Evolutionary conservation across 2,329 filamentous ascomycete species (phyloP).

Genomic region (Aspergillus chevalieri): DNA sequence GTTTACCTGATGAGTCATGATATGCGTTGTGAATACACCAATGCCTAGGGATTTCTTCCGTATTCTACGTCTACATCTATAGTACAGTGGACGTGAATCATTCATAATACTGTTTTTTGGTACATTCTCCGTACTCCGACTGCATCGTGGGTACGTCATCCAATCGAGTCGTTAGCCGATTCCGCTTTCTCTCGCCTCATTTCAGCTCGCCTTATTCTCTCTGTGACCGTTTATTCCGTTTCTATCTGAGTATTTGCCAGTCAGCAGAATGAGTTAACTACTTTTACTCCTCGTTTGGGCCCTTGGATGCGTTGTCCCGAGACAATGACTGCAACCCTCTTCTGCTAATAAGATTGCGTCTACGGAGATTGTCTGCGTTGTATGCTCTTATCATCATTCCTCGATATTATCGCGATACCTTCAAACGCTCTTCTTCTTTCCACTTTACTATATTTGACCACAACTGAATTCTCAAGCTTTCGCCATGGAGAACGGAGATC

Average conservation of each 20-base stretch:
- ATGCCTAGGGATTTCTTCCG: too few species aligned
- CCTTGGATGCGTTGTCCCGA: not conserved
- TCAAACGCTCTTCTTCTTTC: not conserved
- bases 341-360: not conserved
- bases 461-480: not conserved
- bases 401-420: not conserved
- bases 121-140: too few species aligned
- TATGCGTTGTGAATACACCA: too few species aligned
- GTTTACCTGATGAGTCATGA: too few species aligned
- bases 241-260: not conserved
- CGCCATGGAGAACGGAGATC: conserved; percentile 48
- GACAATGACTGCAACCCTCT: not conserved
- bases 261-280: not conserved
- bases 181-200: not conserved
- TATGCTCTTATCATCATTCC: not conserved
- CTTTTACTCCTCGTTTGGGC: too few species aligned
- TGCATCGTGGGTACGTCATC: too few species aligned
- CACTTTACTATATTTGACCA: not conserved
- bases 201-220: not conserved
- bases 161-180: too few species aligned
- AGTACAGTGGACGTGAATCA: too few species aligned
- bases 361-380: too few species aligned
- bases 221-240: not conserved
- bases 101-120: too few species aligned
- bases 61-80: too few species aligned